Evolutionary conservation across 768 basidiomycete species (phyloP), one percentile per base, ranked within the genome.

Genomic region (Gyrodon lividus): DNA sequence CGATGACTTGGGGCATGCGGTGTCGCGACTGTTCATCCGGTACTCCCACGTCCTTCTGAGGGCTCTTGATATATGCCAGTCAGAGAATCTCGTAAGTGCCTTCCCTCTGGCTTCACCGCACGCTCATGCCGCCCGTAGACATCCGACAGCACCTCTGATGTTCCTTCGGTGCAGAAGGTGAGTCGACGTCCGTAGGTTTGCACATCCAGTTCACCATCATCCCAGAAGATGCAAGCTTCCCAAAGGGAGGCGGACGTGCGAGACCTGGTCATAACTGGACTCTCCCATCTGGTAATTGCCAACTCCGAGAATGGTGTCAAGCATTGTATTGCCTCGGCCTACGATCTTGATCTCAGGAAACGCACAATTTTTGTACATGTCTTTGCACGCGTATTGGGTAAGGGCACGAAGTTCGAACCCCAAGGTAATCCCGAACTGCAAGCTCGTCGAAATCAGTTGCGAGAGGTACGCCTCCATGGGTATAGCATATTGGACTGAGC

Each of bases 261-360:
- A 13, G 86, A 91, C 52, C 72, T 90, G 14, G 84, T 91, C 38
- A 88, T 95, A 52, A 79, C 82, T 5, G 90, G 88, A 1, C 78
- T 96, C 6, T 81, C 92, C 1, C 85, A 92, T 54, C 75, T 96
- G 6, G 84, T 96, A 49, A 81, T 78, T 30, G 81, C 91, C 12
- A 96, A 96, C 63, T 84, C 89, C 14, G 90, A 94, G 62, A 86
- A 83, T 59, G 93, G 91, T 5, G 83, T 95, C 63, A 93, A 92
- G 66, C 90, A 95, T 65, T 92, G 88, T 60, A 79, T 95, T 19
- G 73, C 83, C 5, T 74, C 89, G 52, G 89, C 88, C 1, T 92
- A 91, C 59, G 86, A 90, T 59, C 66, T 74, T 19, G 87, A 94
- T 61, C 72, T 77, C 22, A 71, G 78, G 34, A 84, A 87, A 59